A percentile compares a stretch with the other conserved stretches of the same genome.
Conservation (phyloP, 495 filamentous ascomycete species). For the Lasiosphaeria ovina region DNA sequence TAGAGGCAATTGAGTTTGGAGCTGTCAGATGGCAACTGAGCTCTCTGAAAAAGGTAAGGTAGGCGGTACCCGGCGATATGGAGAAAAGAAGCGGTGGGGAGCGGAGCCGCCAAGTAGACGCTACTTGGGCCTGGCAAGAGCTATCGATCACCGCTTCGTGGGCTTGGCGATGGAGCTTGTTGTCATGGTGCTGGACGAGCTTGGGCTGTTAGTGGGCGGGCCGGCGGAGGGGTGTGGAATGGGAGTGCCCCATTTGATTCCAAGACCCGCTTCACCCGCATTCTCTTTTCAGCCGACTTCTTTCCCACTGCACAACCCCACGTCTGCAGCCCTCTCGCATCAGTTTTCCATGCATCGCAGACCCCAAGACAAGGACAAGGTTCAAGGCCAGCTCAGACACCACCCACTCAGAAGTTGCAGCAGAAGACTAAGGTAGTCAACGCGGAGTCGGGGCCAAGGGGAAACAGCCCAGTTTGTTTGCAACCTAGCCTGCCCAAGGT, state of each 20-base stretch:
- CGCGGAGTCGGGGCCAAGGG: not conserved
- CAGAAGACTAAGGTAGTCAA: not conserved
- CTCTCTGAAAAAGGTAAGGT: not conserved
- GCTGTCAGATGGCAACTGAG: too few relatives aligned
- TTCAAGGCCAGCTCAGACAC: slow-evolving; percentile 32
- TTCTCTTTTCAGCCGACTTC: slow-evolving; percentile 31
- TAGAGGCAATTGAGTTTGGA: too few relatives aligned
- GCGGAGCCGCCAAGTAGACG: not conserved
- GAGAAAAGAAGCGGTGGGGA: not conserved
- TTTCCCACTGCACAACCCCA: slow-evolving; percentile 34
- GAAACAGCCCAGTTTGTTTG: not conserved
- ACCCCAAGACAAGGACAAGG: slow-evolving; percentile 26
- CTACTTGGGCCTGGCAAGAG: not conserved
- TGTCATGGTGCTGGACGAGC: slow-evolving; percentile 22
- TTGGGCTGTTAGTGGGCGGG: not conserved
- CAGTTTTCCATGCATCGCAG: slow-evolving; percentile 35
- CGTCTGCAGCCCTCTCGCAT: slow-evolving; percentile 38
- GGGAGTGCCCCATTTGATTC: slow-evolving; percentile 6
- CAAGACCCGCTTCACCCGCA: slow-evolving; percentile 35
- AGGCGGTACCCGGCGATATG: not conserved
- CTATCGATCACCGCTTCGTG: not conserved
- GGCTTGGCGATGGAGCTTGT: slow-evolving; percentile 30
- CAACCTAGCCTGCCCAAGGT: not conserved
- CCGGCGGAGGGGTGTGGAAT: not conserved
- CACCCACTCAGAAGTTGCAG: slow-evolving; percentile 14